phyloP scores from a whole-genome alignment of 2,329 filamentous ascomycete genomes.

The Colletotrichum liriopes region DNA sequence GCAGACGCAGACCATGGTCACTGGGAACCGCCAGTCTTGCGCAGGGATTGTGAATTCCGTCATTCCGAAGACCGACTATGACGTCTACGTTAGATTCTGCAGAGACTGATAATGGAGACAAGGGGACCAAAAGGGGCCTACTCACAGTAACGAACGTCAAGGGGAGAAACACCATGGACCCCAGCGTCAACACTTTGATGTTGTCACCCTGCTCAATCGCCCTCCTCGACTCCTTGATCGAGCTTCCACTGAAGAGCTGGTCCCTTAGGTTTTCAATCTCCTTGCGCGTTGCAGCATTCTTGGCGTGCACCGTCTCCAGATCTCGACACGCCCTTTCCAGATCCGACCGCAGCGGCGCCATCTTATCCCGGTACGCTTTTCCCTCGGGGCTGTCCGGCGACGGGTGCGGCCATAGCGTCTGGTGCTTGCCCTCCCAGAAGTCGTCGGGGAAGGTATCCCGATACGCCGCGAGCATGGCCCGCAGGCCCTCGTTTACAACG shows the following conservation, averaged over 20 bases:
- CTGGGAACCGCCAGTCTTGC: constrained; percentile 61
- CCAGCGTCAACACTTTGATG: constrained; percentile 72
- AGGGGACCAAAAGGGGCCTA: neutral
- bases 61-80: constrained; percentile 68
- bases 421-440: constrained; percentile 71
- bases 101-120: neutral
- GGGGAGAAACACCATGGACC: constrained; percentile 74
- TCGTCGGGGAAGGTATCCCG: constrained; percentile 71
- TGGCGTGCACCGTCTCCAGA: constrained; percentile 61
- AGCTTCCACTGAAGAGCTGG: constrained; percentile 75
- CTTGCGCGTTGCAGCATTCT: constrained; percentile 68
- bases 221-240: constrained; percentile 72
- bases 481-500: constrained; percentile 72
- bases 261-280: constrained; percentile 72
- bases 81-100: constrained; percentile 6
- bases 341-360: constrained; percentile 62
- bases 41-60: constrained; percentile 61
- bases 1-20: constrained; percentile 77
- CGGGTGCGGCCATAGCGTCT: constrained; percentile 69
- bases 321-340: constrained; percentile 68
- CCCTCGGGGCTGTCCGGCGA: constrained; percentile 62
- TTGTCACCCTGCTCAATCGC: constrained; percentile 77
- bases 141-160: constrained; percentile 72
- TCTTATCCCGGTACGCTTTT: constrained; percentile 63
- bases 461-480: constrained; percentile 71